Percentiles rank a stretch among this genome's conserved stretches.
phyloP scores from a whole-genome alignment of 2,329 filamentous ascomycete genomes.

The Sporothrix curviconia region DNA sequence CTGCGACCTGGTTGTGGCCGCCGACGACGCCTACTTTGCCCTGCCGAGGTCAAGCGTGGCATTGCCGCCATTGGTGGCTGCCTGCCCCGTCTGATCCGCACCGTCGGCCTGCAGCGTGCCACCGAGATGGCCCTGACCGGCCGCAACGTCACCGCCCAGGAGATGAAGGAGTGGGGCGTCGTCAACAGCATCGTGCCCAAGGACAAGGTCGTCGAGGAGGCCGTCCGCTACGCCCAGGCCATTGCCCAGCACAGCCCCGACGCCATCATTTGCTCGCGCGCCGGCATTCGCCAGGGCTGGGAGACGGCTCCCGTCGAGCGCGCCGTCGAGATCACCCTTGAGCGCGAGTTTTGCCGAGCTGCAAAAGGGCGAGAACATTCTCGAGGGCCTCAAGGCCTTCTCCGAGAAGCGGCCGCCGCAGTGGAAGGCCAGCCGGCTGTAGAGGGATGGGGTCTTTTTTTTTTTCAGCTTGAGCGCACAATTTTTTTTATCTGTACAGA shows the following conservation, averaged over 20 bases:
- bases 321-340: conserved; percentile 20
- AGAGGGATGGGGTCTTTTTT: background rate
- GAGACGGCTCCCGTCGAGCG: conserved; percentile 38
- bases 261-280: conserved; percentile 62
- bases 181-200: conserved; percentile 56
- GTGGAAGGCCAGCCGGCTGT: conserved; percentile 24
- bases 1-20: conserved; percentile 53
- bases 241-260: conserved; percentile 67
- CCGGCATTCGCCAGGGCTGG: conserved; percentile 66
- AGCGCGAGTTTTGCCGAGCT: conserved; percentile 22
- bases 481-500: conserved; percentile 6
- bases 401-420: conserved; percentile 22
- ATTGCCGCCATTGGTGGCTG: conserved; percentile 66
- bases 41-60: conserved; percentile 62
- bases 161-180: conserved; percentile 60
- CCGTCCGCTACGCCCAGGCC: conserved; percentile 52
- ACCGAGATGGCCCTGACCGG: conserved; percentile 68
- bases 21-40: conserved; percentile 44
- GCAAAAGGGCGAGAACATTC: conserved; percentile 23
- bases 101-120: conserved; percentile 62
- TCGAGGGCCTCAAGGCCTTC: conserved; percentile 26
- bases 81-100: conserved; percentile 58
- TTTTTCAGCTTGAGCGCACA: too few relatives aligned
- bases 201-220: conserved; percentile 46
- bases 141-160: conserved; percentile 48